Conservation (phyloP, 1,139 yeast genomes). For the Hemisphaericaspora xylanilytica region DNA sequence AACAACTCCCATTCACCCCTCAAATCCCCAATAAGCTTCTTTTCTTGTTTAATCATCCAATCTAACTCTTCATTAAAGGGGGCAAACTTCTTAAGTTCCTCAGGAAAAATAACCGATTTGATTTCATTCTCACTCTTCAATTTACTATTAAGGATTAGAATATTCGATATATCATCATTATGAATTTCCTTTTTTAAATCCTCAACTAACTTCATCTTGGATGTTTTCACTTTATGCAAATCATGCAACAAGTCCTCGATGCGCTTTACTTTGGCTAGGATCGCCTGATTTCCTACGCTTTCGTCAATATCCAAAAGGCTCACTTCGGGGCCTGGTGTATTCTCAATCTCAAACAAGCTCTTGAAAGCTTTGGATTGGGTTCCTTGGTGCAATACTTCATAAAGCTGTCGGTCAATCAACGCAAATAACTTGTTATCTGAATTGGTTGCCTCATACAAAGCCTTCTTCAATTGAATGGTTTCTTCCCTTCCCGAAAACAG, state of each 20-base stretch:
- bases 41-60: conserved; percentile 64
- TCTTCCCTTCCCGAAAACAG: conserved; percentile 42
- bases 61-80: conserved; percentile 68
- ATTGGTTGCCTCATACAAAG: conserved; percentile 64
- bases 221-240: conserved; percentile 48
- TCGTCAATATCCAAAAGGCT: conserved; percentile 68
- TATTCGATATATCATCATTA: conserved; percentile 81
- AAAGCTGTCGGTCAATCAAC: conserved; percentile 28
- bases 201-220: conserved; percentile 57
- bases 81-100: conserved; percentile 75
- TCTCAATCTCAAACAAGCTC: conserved; percentile 23
- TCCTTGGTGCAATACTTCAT: conserved; percentile 33
- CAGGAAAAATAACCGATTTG: conserved; percentile 57
- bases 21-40: conserved; percentile 52
- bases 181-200: conserved; percentile 72
- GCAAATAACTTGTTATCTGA: conserved; percentile 60
- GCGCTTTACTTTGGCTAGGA: conserved; percentile 36
- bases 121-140: conserved; percentile 57
- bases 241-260: conserved; percentile 49
- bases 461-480: conserved; percentile 55
- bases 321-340: conserved; percentile 24
- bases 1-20: conserved; percentile 59
- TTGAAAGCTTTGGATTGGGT: conserved; percentile 30
- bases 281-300: conserved; percentile 20
- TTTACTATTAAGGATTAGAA: conserved; percentile 66